These are phyloP conservation scores for Teunomyces lycoperdinae DNA, from an alignment of 805 yeast genomes.

Conservation along the genomic window DNA sequence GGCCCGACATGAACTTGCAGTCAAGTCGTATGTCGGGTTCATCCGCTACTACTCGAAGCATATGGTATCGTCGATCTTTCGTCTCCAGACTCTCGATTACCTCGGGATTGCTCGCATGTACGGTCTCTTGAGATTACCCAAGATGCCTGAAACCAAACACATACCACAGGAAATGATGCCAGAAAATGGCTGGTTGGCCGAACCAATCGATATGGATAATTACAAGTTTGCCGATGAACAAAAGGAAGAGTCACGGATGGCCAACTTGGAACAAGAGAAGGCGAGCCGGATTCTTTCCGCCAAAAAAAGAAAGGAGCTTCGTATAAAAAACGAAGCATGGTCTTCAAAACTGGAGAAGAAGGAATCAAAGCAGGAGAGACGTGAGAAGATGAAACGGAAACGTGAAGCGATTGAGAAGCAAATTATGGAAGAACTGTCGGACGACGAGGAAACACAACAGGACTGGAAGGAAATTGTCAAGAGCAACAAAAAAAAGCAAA, in stretches of 20 bases:
- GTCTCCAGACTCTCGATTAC: conserved; percentile 69
- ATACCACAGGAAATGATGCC: conserved; percentile 50
- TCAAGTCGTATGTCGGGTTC: conserved; percentile 79
- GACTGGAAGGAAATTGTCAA: conserved; percentile 90
- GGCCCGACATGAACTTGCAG: conserved; percentile 75
- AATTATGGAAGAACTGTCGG: conserved; percentile 43
- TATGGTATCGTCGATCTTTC: conserved; percentile 81
- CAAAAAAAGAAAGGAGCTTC: conserved; percentile 41
- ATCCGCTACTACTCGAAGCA: conserved; percentile 85
- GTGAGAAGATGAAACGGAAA: conserved; percentile 64
- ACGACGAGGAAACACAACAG: conserved; percentile 44
- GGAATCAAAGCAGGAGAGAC: conserved; percentile 59
- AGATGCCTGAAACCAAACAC: conserved; percentile 84
- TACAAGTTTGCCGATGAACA: conserved; percentile 62
- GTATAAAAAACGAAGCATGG: conserved; percentile 71
- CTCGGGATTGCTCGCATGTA: conserved; percentile 69
- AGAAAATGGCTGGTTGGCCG: conserved; percentile 72
- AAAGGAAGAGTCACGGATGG: conserved; percentile 61
- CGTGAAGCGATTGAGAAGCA: conserved; percentile 65
- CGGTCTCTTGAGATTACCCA: conserved; percentile 81
- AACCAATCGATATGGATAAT: conserved; percentile 61
- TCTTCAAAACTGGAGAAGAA: conserved; percentile 64
- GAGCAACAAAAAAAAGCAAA: conserved; percentile 57
- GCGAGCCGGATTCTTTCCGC: conserved; percentile 36
- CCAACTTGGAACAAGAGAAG: conserved; percentile 51